Conservation (phyloP, 148 eudicot species). For the Silene uniflora region DNA sequence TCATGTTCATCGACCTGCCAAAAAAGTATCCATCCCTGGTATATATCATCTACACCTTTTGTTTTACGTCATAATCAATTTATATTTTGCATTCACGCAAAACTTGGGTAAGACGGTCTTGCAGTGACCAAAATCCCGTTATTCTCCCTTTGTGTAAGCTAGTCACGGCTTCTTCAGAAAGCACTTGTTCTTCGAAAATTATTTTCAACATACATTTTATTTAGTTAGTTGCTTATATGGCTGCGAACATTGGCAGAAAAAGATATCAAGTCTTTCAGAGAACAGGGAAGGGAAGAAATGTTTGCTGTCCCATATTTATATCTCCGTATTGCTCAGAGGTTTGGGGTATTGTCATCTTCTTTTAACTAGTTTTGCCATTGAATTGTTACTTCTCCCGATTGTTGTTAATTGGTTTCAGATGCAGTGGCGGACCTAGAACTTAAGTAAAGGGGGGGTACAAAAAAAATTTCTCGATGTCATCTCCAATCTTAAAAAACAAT, state of each 20-base stretch:
- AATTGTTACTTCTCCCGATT: background rate
- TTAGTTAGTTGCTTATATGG: constrained; percentile 20
- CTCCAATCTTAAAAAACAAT: too few species aligned
- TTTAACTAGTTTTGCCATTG: background rate
- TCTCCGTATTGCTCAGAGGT: constrained; percentile 34
- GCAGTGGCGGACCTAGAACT: too few species aligned
- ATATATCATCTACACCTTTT: constrained; percentile 2
- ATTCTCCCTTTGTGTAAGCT: too few species aligned
- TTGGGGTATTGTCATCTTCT: constrained; percentile 47
- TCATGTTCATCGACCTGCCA: constrained; percentile 40
- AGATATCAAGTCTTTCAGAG: constrained; percentile 37
- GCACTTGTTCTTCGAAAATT: too few species aligned
- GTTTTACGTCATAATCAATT: background rate
- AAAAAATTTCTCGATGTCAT: too few species aligned
- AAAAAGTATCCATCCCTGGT: constrained; percentile 34
- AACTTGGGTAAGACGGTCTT: constrained; percentile 30
- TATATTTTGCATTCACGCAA: background rate
- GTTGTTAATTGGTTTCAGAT: background rate
- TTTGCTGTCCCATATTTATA: constrained; percentile 36
- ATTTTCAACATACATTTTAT: too few species aligned
- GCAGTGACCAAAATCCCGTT: too few species aligned
- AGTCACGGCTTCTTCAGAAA: too few species aligned
- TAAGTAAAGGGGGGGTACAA: too few species aligned
- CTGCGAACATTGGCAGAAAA: constrained; percentile 31
- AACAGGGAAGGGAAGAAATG: constrained; percentile 48